Evolutionary conservation across 2,329 filamentous ascomycete genomes (phyloP), one percentile per base, ranked within the genome.

Genomic region (Endocalyx cinctus): DNA sequence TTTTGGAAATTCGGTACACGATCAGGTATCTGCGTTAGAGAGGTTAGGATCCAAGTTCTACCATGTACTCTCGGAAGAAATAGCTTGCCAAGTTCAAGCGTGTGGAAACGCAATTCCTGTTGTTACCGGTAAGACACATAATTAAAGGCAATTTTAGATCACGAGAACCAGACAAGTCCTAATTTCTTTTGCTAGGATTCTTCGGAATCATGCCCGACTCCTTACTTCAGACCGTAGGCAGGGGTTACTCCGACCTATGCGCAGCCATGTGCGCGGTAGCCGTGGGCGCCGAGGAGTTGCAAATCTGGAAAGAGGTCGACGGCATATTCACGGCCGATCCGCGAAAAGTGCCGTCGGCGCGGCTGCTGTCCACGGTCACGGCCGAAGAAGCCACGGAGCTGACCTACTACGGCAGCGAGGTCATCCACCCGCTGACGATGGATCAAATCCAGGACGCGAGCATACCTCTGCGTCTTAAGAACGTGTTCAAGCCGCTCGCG

Each of bases 351-450:
- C 82, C 83, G 3, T 87, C 83, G 0, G 84, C 84, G 4, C 70
- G 75, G 27, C 65, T 88, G 6, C 66, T 89, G 10, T 62, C 78
- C 18, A 74, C 76, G 10, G 85, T 89, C 43, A 86, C 82, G 5
- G 82, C 84, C 2, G 74, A 81, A 27, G 84, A 89, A 58, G 84
- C 84, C 7, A 82, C 84, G 12, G 84, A 88, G 54, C 63, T 88
- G 61, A 87, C 84, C 8, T 81, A 79, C 49, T 81, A 80, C 45
- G 77, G 77, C 29, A 79, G 82, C 25, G 84, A 58, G 42, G 84
- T 88, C 45, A 87, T 88, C 35, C 84, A 88, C 50, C 84, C 84
- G 17, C 81, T 87, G 55, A 88, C 84, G 43, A 87, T 88, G 82
- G 83, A 87, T 58, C 84, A 87, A 59, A 67, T 68, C 33, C 79